Base-by-base conservation (phyloP, 768 basidiomycete species). In the Rhizopogon vulgaris region DNA sequence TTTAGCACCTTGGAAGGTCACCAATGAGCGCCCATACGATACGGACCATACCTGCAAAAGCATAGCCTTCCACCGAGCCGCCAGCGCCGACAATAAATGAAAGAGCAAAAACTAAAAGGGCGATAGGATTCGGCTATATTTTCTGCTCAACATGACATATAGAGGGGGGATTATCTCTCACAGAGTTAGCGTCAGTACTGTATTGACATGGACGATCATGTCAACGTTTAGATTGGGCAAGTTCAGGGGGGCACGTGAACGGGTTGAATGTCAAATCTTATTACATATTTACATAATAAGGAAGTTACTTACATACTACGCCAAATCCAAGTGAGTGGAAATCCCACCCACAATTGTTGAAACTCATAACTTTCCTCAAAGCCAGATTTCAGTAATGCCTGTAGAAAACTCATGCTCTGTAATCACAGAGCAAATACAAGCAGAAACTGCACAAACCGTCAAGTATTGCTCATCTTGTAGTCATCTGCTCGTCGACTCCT, bases 391-490 rank as follows among this genome's bases (percentile, higher is more conserved):
- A 34, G 34, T 30, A 46, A 46, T 46, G 45, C 45, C 45, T 22
- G 43, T 32, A 6, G 43, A 45, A 45, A 46, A 46, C 18, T 22
- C 14, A 8, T 46, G 10, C 9, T 2, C 45, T 34, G 18, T 46
- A 8, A 46, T 22, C 32, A 1, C 18, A 9, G 45, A 46, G 34
- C 45, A 24, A 22, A 34, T 22, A 46, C 32, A 32, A 34, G 9
- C 45, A 34, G 45, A 46, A 15, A 14, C 18, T n/a, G 48, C 59
- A 34, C 69, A 67, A 43, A 45, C 56, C 3, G 56, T 64, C 36
- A 71, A 71, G 58, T 56, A 65, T 51, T 70, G 70, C 52, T 63
- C 63, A 27, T 58, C 52, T 41, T 73, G 68, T 51, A 62, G 62
- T 48, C 60, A 55, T 51, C 65, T 62, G 15, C 63, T 71, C 48